Percentiles rank a stretch among this genome's conserved stretches.
Conservation (phyloP, 2,329 filamentous ascomycete species). For the Clonostachys byssicola region DNA sequence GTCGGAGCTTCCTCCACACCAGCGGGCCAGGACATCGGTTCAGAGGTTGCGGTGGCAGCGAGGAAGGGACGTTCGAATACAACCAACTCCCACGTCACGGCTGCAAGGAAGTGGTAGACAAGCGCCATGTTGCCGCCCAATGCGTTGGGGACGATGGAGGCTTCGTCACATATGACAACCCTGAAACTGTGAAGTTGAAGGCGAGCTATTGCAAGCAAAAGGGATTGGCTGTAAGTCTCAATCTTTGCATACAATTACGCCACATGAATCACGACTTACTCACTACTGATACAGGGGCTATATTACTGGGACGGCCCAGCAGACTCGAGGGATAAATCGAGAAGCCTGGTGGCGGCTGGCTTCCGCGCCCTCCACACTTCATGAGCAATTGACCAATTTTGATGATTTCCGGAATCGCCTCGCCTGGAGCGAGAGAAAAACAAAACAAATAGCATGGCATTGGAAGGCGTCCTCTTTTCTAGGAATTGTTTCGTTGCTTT, state of each 20-base stretch:
- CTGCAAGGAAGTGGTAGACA: slow-evolving; percentile 65
- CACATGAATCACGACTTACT: neutral
- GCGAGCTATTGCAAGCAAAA: slow-evolving; percentile 69
- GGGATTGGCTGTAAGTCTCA: slow-evolving; percentile 54
- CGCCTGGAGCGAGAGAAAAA: neutral
- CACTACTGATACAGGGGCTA: slow-evolving; percentile 47
- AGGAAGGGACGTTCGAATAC: slow-evolving; percentile 73
- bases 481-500: no score
- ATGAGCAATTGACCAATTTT: neutral
- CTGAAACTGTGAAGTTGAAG: slow-evolving; percentile 71
- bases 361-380: slow-evolving; percentile 51
- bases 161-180: slow-evolving; percentile 77
- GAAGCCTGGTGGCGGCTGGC: slow-evolving; percentile 54
- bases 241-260: neutral
- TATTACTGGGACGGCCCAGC: slow-evolving; percentile 81
- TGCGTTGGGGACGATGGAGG: slow-evolving; percentile 71
- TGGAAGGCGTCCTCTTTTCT: no score
- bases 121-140: slow-evolving; percentile 62
- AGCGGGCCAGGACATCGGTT: slow-evolving; percentile 60
- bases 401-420: neutral
- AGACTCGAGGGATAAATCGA: slow-evolving; percentile 55
- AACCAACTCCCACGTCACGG: slow-evolving; percentile 58
- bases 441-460: neutral
- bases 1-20: slow-evolving; percentile 68
- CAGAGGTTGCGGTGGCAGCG: slow-evolving; percentile 49